phyloP scores from a whole-genome alignment of 768 basidiomycete species.

The Podaxis sp. region DNA sequence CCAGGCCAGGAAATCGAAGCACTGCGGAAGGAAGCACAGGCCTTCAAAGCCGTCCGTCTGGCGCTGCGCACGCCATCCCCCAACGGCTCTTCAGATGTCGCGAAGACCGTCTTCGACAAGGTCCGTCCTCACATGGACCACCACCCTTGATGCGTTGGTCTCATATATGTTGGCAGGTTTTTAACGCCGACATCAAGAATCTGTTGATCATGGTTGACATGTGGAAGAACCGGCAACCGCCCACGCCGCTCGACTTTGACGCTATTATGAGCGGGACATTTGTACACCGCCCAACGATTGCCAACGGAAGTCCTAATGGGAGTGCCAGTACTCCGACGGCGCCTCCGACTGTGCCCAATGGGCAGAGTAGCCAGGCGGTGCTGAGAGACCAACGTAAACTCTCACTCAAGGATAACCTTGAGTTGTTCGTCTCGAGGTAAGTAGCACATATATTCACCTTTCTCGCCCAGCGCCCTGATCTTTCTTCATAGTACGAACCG shows the following conservation, averaged over 20 bases:
- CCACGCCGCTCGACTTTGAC: conserved; percentile 82
- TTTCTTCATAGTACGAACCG: conserved; percentile 66
- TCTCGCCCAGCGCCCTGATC: neutral
- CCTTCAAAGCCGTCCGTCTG: conserved; percentile 78
- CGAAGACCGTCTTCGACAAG: conserved; percentile 81
- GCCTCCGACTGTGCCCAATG: conserved; percentile 17
- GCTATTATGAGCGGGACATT: conserved; percentile 68
- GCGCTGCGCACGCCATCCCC: conserved; percentile 35
- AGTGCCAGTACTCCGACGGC: conserved; percentile 17
- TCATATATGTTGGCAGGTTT: conserved; percentile 57
- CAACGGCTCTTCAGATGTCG: conserved; percentile 43
- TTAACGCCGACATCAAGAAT: conserved; percentile 83
- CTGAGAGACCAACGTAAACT: conserved; percentile 85
- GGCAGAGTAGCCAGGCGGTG: conserved; percentile 31
- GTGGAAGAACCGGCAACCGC: conserved; percentile 92
- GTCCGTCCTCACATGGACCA: conserved; percentile 34
- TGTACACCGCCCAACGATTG: conserved; percentile 30
- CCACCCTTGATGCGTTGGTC: neutral
- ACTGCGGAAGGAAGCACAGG: conserved; percentile 84
- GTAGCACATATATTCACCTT: conserved; percentile 13
- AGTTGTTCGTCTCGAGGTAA: conserved; percentile 85
- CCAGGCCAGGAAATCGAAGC: conserved; percentile 88
- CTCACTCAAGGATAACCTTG: conserved; percentile 76
- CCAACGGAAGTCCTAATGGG: conserved; percentile 29
- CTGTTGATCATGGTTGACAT: conserved; percentile 93